Base-by-base conservation (phyloP, 208 protist genomes). In the Herpetomonas muscarum region DNA sequence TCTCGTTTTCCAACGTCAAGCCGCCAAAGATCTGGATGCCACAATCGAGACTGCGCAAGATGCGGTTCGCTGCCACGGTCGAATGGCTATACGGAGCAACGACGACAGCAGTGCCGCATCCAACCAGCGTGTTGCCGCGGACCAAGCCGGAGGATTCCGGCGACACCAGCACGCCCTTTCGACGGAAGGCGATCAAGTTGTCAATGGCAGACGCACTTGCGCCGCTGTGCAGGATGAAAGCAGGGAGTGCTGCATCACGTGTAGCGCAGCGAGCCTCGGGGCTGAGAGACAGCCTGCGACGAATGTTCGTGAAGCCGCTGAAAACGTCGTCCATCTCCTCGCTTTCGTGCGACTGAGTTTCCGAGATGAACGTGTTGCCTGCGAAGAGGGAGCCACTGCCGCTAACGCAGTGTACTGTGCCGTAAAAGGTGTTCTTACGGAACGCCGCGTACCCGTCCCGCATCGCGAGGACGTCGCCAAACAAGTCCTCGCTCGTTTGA, bases 391-490 rank as follows among this genome's bases (percentile, higher is more conserved):
- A 64, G 1, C 59, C 39, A 3, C 81, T 76, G 21, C 74, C 64
- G 17, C 44, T 56, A n/a, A 64, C 67, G 12, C 73, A 82, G 32
- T 90, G 74, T n/a, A 90, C 65, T 29, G 75, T 87, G 42, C 85
- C 88, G 22, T 56, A 55, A 28, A 92, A 87, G n/a, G 83, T 50
- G 63, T 77, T 87, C n/a, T 70, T 53, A 22, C 66, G 62, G 48
- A 94, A 87, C 26, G 64, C 48, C 7, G 74, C 81, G 68, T 64
- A 73, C 42, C 84, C 82, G 17, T 56, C 44, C 37, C 78, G 61
- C 37, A 80, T 62, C 25, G 76, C 46, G 19, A 92, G 55, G 45
- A 89, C 81, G 49, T 94, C 88, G 17, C 88, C 85, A 19, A 46
- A 59, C 4, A 46, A 64, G 4, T 59, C 54, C 3, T 72, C 54